Percentiles rank a stretch among this genome's conserved stretches.
Conservation (phyloP, 2,329 filamentous ascomycete species). For the Phaeophleospora eucalypticola region DNA sequence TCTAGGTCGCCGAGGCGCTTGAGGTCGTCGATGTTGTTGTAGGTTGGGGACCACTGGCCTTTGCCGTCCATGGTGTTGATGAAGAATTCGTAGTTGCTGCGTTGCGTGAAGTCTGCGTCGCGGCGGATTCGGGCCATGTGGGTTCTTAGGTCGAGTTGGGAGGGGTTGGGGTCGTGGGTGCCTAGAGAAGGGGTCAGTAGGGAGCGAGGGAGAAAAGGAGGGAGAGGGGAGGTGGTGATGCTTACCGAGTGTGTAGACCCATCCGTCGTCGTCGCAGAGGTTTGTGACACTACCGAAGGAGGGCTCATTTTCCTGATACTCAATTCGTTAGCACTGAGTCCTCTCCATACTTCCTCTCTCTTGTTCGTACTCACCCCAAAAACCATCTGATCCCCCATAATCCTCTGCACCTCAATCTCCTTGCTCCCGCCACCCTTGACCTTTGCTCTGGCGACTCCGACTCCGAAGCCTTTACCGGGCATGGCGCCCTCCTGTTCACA, state of each 20-base stretch:
- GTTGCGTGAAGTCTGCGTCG: conserved; percentile 8
- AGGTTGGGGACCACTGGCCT: conserved; percentile 1
- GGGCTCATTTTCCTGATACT: conserved; percentile 1
- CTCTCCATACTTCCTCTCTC: background rate
- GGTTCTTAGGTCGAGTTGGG: conserved; percentile 2
- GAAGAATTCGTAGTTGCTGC: conserved; percentile 8
- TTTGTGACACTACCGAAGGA: conserved; percentile 5
- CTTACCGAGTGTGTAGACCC: conserved; percentile 1
- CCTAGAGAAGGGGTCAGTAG: conserved; percentile 1
- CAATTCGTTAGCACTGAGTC: too few species aligned
- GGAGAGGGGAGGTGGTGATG: too few species aligned
- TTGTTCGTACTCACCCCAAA: conserved; percentile 1
- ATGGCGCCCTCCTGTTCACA: background rate
- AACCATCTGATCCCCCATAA: conserved; percentile 9
- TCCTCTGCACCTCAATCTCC: conserved; percentile 1
- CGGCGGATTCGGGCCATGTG: conserved; percentile 6
- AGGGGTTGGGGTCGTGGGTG: conserved; percentile 1
- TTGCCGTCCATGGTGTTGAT: conserved; percentile 4
- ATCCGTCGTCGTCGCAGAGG: conserved; percentile 7
- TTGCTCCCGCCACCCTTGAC: conserved; percentile 5
- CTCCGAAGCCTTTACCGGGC: background rate
- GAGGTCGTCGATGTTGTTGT: background rate
- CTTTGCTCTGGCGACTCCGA: conserved; percentile 4
- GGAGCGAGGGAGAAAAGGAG: too few species aligned
- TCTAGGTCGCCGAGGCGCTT: conserved; percentile 4